Conservation (phyloP, 2,329 filamentous ascomycete genomes). For the Aspergillus novoparasiticus region DNA sequence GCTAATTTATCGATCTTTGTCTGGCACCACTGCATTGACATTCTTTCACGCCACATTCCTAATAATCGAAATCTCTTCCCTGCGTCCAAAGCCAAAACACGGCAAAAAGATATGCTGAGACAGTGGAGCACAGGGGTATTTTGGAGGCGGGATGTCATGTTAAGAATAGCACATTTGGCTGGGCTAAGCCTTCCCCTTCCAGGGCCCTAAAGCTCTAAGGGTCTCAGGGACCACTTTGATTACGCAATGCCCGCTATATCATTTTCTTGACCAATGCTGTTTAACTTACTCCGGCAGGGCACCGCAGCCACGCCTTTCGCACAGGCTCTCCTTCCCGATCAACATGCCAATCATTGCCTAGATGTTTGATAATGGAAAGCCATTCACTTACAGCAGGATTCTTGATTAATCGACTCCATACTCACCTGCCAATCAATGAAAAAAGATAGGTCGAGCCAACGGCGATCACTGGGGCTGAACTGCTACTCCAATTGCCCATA, state of each 20-base stretch:
- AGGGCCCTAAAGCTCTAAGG: constrained; percentile 10
- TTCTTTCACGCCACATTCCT: not conserved
- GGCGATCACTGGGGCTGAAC: constrained; percentile 19
- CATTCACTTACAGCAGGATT: constrained; percentile 12
- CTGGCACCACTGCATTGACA: not conserved
- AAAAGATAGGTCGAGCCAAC: constrained; percentile 7
- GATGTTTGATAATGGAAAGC: constrained; percentile 9
- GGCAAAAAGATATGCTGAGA: constrained; percentile 9
- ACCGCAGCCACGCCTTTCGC: constrained; percentile 11
- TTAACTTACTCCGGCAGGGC: constrained; percentile 8
- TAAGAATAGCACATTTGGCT: constrained; percentile 23
- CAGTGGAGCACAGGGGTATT: constrained; percentile 1
- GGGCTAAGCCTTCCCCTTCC: constrained; percentile 12
- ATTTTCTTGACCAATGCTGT: not conserved
- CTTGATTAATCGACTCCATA: constrained; percentile 8
- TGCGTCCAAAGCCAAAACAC: constrained; percentile 13
- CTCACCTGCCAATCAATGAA: constrained; percentile 11
- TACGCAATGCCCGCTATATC: constrained; percentile 21
- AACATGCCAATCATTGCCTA: constrained; percentile 18
- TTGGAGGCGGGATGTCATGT: constrained; percentile 11
- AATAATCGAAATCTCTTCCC: not conserved
- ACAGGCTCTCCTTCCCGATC: constrained; percentile 12
- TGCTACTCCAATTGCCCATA: constrained; percentile 5
- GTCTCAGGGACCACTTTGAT: constrained; percentile 23
- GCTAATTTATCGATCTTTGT: not conserved